Evolutionary conservation across 352 stramenopile genomes (phyloP).

Genomic region (Thalassiosira mediterranea): DNA sequence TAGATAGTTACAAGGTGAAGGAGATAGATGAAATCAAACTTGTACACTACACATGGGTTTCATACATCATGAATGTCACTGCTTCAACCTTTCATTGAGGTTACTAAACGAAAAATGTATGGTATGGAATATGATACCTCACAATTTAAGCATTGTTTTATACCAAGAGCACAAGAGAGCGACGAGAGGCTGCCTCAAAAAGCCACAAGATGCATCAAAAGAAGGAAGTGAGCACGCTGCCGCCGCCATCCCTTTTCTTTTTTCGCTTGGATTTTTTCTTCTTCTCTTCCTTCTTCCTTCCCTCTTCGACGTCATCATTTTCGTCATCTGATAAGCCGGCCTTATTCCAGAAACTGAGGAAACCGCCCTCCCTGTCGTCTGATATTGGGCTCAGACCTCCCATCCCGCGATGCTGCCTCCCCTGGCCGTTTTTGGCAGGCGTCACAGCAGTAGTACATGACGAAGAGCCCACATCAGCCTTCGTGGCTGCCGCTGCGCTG

Average conservation of each 20-base stretch:
- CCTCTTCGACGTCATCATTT: constrained; percentile 3
- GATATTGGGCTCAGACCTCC: constrained; percentile 10
- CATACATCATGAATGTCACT: too few relatives aligned
- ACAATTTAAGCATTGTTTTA: too few relatives aligned
- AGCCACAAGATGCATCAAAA: constrained; percentile 34
- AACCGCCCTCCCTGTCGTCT: constrained; percentile 15
- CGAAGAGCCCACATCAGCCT: not conserved
- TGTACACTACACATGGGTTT: too few relatives aligned
- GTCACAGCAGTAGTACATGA: not conserved
- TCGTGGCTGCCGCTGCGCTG: not conserved
- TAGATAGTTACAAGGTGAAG: too few relatives aligned
- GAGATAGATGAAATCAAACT: too few relatives aligned
- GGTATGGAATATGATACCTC: too few relatives aligned
- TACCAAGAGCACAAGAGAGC: too few relatives aligned
- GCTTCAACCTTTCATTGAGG: too few relatives aligned
- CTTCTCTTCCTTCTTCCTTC: constrained; percentile 25
- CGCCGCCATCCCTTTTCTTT: constrained; percentile 19
- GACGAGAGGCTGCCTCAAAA: too few relatives aligned
- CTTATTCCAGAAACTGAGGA: constrained; percentile 28
- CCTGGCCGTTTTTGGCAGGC: constrained; percentile 2
- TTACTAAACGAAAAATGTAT: too few relatives aligned
- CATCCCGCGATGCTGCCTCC: not conserved
- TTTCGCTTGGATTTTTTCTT: constrained; percentile 43
- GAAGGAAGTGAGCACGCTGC: constrained; percentile 45
- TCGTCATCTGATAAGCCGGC: constrained; percentile 12